Evolutionary conservation across 2,329 filamentous ascomycete genomes (phyloP).

Genomic region (Trichoderma aggressivum): DNA sequence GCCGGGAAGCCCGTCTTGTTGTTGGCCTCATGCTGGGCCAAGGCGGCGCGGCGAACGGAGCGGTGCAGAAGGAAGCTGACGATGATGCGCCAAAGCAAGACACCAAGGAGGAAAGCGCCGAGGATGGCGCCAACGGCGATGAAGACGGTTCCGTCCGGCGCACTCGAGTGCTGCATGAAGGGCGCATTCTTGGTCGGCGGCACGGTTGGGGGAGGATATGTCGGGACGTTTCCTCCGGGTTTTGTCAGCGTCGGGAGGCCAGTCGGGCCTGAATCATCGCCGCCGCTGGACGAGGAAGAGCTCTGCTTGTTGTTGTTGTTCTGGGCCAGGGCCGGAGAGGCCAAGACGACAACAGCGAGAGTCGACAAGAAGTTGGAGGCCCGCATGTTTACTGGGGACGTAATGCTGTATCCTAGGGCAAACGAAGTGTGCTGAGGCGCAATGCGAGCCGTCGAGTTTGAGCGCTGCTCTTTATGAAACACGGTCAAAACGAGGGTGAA

Average conservation of each 20-base stretch:
- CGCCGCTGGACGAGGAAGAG: constrained; percentile 17
- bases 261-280: constrained; percentile 27
- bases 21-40: constrained; percentile 66
- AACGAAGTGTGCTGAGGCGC: not conserved
- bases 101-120: constrained; percentile 74
- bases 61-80: constrained; percentile 90
- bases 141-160: constrained; percentile 93
- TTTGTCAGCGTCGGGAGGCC: constrained; percentile 43
- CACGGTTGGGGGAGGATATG: constrained; percentile 70
- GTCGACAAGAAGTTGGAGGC: constrained; percentile 23
- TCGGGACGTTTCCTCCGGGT: constrained; percentile 37
- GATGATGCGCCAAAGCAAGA: constrained; percentile 83
- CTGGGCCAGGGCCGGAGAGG: constrained; percentile 34
- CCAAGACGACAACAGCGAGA: constrained; percentile 30
- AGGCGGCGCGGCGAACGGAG: constrained; percentile 81
- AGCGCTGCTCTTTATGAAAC: not conserved
- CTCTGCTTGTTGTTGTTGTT: constrained; percentile 17
- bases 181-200: constrained; percentile 82
- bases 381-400: constrained; percentile 1
- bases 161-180: constrained; percentile 82
- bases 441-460: not conserved
- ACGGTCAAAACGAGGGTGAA: not conserved
- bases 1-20: constrained; percentile 64
- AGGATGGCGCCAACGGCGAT: constrained; percentile 89
- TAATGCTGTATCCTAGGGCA: not conserved